Evolutionary conservation across 768 basidiomycete species (phyloP), one percentile per base, ranked within the genome.

Genomic region (Sarcodon sp.): DNA sequence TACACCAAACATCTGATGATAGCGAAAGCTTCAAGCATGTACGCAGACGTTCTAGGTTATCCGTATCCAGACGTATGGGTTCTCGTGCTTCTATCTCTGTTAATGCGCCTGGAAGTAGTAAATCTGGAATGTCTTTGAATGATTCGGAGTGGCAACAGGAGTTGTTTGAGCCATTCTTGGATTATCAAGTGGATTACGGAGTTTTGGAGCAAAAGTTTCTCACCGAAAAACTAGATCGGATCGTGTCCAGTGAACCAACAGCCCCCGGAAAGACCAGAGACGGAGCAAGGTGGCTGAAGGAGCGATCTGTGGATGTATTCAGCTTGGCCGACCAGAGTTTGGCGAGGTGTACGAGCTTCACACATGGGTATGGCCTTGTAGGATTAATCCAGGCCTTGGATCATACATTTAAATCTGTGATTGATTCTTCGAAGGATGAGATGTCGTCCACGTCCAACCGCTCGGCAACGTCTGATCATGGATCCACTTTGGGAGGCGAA

Each of bases 141-240:
- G 49, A 49, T 10, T n/a, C 49, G 37, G 80, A 83, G 50, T 98
- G 96, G 96, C 91, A 97, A 57, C 83, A 82, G 48, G 82, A 85
- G 45, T 68, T 99, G 12, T 96, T 92, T 60, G 91, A 93, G 59
- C 90, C 94, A 2, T 98, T 97, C 67, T 72, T 94, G 21, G 87
- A 93, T 56, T 83, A 84, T 52, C 94, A 98, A 56, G 69, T 78
- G 13, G 85, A 93, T 48, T 97, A 97, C 62, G 76, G 77, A 0
- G 66, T 71, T 1, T 69, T 96, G 33, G 96, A 99, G 63, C 71
- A 75, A 34, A 75, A 79, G 6, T 72, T 79, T 45, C 66, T 98
- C 47, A 75, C 80, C 27, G 71, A 77, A 43, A 64, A 68, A 1
- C 66, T 88, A 13, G 67, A 67, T n/a, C 65, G 69, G 7, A 71